phyloP scores from a whole-genome alignment of 495 filamentous ascomycete genomes.

The Aspergillus bertholletiae region DNA sequence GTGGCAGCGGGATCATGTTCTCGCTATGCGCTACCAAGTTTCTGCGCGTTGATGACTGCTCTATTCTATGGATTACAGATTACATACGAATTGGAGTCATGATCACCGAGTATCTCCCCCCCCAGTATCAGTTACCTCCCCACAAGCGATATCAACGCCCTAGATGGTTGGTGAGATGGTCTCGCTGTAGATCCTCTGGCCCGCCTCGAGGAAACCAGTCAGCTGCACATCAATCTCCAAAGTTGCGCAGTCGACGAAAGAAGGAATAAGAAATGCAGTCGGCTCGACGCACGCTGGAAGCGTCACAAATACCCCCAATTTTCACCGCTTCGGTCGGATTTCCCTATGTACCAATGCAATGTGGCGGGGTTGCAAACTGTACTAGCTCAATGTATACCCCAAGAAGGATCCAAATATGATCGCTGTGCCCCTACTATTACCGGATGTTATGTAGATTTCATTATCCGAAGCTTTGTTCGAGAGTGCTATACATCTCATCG shows the following conservation, averaged over 20 bases:
- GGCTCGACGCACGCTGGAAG: neutral
- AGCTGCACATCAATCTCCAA: neutral
- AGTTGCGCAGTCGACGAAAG: neutral
- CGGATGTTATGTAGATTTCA: neutral
- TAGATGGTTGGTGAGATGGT: constrained; percentile 1
- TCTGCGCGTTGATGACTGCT: neutral
- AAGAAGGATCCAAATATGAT: neutral
- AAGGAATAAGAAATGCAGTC: neutral
- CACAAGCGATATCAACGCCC: constrained; percentile 1
- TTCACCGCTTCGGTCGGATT: neutral
- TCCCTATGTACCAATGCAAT: neutral
- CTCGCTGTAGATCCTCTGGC: neutral
- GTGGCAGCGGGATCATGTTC: too few relatives aligned
- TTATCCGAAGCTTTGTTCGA: neutral
- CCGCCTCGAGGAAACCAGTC: neutral
- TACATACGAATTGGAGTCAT: neutral
- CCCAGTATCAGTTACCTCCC: neutral
- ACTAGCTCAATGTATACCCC: too few relatives aligned
- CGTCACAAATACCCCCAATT: neutral
- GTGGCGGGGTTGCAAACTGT: neutral
- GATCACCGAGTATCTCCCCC: neutral
- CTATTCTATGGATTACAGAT: neutral
- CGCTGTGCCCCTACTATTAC: neutral
- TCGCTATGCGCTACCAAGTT: neutral
- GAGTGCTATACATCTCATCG: constrained; percentile 22